A percentile compares a stretch with the other conserved stretches of the same genome.
Evolutionary conservation across 2,329 filamentous ascomycete species (phyloP).

Genomic region (Trichoderma brevicompactum): DNA sequence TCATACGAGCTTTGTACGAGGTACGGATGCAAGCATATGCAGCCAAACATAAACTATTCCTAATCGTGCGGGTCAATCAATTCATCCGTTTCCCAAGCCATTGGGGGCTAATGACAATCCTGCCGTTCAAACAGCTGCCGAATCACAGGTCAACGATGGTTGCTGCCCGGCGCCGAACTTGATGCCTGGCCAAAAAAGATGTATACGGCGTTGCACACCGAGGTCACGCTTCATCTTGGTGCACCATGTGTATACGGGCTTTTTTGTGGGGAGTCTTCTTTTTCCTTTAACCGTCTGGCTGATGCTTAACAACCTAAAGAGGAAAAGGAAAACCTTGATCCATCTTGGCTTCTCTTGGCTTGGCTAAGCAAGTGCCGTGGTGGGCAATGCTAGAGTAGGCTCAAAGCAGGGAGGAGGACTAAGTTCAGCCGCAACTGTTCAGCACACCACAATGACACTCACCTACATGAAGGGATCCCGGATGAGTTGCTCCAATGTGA

Average conservation of each 20-base stretch:
- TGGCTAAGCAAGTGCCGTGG: slow-evolving; percentile 4
- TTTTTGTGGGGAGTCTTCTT: background rate
- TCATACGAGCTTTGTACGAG: slow-evolving; percentile 19
- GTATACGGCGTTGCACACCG: slow-evolving; percentile 10
- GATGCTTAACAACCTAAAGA: slow-evolving; percentile 27
- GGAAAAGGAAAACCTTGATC: slow-evolving; percentile 13
- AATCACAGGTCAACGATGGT: background rate
- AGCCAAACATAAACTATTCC: slow-evolving; percentile 17
- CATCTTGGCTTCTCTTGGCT: slow-evolving; percentile 5
- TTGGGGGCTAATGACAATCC: background rate
- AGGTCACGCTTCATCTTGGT: background rate
- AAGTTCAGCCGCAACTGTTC: slow-evolving; percentile 27
- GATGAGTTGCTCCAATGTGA: slow-evolving; percentile 16
- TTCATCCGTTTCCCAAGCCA: slow-evolving; percentile 10
- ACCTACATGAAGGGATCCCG: background rate
- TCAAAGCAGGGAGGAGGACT: background rate
- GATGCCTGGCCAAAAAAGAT: background rate
- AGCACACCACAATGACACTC: slow-evolving; percentile 18
- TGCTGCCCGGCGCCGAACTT: background rate
- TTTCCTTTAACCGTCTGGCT: slow-evolving; percentile 16
- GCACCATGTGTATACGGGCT: background rate
- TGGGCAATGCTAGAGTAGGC: background rate
- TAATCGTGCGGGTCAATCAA: background rate
- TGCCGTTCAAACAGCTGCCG: background rate
- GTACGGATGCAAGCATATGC: slow-evolving; percentile 4